phyloP scores from a whole-genome alignment of 1,284 basidiomycete genomes.

The Sporisorium graminicola region DNA sequence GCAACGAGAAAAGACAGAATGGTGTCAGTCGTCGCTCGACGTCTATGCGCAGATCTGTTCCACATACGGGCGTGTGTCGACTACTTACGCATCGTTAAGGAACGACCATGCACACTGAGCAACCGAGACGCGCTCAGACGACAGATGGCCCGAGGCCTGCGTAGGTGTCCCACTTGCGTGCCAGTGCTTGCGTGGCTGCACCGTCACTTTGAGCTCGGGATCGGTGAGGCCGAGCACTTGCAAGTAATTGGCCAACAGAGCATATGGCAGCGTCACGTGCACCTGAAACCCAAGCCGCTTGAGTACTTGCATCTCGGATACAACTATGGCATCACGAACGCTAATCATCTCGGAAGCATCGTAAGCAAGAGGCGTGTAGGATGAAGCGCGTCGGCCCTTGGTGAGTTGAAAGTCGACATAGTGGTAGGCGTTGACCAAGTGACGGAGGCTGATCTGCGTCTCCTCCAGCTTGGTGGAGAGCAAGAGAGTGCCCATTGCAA shows the following conservation, averaged over 20 bases:
- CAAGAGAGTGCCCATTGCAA: slow-evolving; percentile 91
- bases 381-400: slow-evolving; percentile 67
- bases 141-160: not conserved
- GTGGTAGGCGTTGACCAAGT: slow-evolving; percentile 94
- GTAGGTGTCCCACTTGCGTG: not conserved
- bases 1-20: not conserved
- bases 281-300: slow-evolving; percentile 75
- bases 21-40: not conserved
- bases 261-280: slow-evolving; percentile 87
- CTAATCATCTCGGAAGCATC: slow-evolving; percentile 11
- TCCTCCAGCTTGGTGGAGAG: slow-evolving; percentile 97
- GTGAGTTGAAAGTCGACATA: slow-evolving; percentile 73
- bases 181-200: not conserved
- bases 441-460: slow-evolving; percentile 87
- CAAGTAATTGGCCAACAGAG: slow-evolving; percentile 93
- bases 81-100: slow-evolving; percentile 70
- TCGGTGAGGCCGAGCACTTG: slow-evolving; percentile 81
- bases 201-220: slow-evolving; percentile 7
- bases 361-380: slow-evolving; percentile 71
- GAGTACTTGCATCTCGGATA: slow-evolving; percentile 96
- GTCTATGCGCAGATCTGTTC: not conserved
- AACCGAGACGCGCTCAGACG: slow-evolving; percentile 16
- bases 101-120: slow-evolving; percentile 69
- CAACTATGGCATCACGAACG: slow-evolving; percentile 80
- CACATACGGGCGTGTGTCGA: not conserved